Conservation (phyloP, 108 stramenopile species). For the Bacterosira constricta region DNA sequence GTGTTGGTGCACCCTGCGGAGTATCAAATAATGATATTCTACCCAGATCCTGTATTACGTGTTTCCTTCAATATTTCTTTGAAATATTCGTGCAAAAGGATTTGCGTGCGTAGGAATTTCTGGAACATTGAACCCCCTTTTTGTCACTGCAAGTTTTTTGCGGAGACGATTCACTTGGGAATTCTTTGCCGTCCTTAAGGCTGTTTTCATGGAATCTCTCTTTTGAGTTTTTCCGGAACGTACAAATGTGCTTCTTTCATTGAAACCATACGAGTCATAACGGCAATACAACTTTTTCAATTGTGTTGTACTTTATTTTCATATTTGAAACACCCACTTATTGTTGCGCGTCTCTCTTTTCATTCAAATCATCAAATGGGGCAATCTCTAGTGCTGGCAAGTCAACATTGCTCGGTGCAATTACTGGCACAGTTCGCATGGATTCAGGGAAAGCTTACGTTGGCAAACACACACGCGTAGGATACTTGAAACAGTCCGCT, state of each 20-base stretch:
- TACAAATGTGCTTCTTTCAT: slow-evolving; percentile 63
- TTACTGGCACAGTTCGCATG: slow-evolving; percentile 64
- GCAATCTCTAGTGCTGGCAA: no score
- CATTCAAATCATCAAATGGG: no score
- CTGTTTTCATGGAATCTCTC: slow-evolving; percentile 52
- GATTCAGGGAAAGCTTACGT: slow-evolving; percentile 66
- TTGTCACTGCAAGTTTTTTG: slow-evolving; percentile 35
- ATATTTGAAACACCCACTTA: no score
- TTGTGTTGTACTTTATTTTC: slow-evolving; percentile 9
- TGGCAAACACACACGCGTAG: slow-evolving; percentile 61
- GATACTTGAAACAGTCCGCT: slow-evolving; percentile 85
- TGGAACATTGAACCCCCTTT: slow-evolving; percentile 35
- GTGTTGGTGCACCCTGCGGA: no score
- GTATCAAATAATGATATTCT: no score
- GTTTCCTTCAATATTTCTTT: no score
- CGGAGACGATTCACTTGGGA: no score
- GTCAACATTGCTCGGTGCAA: slow-evolving; percentile 62
- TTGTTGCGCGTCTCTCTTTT: background rate
- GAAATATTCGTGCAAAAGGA: no score
- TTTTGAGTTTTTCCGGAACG: slow-evolving; percentile 42
- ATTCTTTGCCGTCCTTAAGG: slow-evolving; percentile 59
- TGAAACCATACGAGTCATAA: slow-evolving; percentile 76
- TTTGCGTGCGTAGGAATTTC: slow-evolving; percentile 47
- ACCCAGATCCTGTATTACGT: no score
- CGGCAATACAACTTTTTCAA: slow-evolving; percentile 59